These are phyloP conservation scores for Coniochaeta pulveracea DNA, from an alignment of 2,329 filamentous ascomycete species.

Conservation along the genomic window DNA sequence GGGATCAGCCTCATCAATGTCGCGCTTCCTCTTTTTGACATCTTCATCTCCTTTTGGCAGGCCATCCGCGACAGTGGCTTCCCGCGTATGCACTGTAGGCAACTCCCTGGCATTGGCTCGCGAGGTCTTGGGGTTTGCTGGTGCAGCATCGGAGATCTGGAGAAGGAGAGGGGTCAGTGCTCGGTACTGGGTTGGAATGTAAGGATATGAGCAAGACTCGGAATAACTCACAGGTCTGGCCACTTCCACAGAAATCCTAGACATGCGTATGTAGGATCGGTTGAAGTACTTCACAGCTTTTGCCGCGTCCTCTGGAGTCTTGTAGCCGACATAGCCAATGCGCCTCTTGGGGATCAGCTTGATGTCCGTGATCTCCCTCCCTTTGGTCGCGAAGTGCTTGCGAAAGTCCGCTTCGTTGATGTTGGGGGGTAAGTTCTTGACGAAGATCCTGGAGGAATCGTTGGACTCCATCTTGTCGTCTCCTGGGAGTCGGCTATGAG, in stretches of 20 bases:
- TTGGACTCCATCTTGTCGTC: constrained; percentile 11
- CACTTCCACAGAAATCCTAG: constrained; percentile 80
- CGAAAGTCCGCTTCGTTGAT: constrained; percentile 77
- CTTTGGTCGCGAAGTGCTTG: constrained; percentile 71
- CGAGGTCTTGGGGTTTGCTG: constrained; percentile 14
- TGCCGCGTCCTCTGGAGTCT: constrained; percentile 65
- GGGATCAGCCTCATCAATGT: constrained; percentile 51
- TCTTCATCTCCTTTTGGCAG: constrained; percentile 22
- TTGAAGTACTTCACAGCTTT: constrained; percentile 92
- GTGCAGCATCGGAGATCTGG: constrained; percentile 29
- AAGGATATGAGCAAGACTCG: no score
- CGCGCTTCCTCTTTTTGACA: constrained; percentile 58
- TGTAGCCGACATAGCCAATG: constrained; percentile 94
- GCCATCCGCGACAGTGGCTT: no score
- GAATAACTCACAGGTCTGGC: constrained; percentile 66
- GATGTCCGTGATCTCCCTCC: constrained; percentile 73
- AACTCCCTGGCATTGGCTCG: constrained; percentile 13
- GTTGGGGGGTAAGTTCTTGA: constrained; percentile 76
- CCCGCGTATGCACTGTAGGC: no score
- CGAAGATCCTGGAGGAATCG: constrained; percentile 59
- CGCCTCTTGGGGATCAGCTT: constrained; percentile 82
- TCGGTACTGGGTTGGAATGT: constrained; percentile 4
- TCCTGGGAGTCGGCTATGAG: no score
- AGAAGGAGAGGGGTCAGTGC: constrained; percentile 1
- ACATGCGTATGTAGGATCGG: constrained; percentile 90